A percentile compares a stretch with the other conserved stretches of the same genome.
phyloP scores from a whole-genome alignment of 352 stramenopile genomes.

The Pythium grandisporangium region DNA sequence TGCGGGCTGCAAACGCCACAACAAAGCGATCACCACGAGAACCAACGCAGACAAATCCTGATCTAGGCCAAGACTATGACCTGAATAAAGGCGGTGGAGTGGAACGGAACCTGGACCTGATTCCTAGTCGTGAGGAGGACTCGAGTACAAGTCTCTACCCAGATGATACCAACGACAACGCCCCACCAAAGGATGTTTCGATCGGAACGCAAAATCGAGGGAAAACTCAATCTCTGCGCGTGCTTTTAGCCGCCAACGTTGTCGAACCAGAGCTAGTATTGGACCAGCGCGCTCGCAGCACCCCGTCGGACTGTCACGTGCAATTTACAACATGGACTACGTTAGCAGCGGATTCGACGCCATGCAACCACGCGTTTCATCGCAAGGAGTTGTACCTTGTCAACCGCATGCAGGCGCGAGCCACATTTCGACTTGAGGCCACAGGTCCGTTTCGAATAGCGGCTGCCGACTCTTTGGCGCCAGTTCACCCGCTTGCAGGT shows the following conservation, averaged over 20 bases:
- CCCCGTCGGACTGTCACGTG: slow-evolving; percentile 25
- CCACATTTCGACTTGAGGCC: slow-evolving; percentile 67
- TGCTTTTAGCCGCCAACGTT: slow-evolving; percentile 49
- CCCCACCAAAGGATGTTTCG: too few relatives aligned
- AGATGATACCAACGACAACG: too few relatives aligned
- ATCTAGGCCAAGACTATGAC: too few relatives aligned
- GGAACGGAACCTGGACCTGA: too few relatives aligned
- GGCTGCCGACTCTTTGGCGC: slow-evolving; percentile 51
- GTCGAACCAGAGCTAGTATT: slow-evolving; percentile 56
- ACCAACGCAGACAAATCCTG: too few relatives aligned
- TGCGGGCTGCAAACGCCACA: slow-evolving; percentile 5
- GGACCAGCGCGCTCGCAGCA: slow-evolving; percentile 21
- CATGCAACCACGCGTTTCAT: slow-evolving; percentile 33
- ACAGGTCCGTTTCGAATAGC: slow-evolving; percentile 51
- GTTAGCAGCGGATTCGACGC: slow-evolving; percentile 11
- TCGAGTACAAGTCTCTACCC: too few relatives aligned
- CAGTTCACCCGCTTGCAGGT: slow-evolving; percentile 49
- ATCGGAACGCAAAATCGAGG: too few relatives aligned
- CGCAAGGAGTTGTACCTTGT: slow-evolving; percentile 38
- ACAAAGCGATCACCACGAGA: slow-evolving; percentile 18
- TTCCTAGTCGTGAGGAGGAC: too few relatives aligned
- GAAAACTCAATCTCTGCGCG: slow-evolving; percentile 50
- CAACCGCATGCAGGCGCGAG: slow-evolving; percentile 42
- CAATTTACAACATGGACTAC: slow-evolving; percentile 77
- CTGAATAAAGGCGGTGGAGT: too few relatives aligned